Base-by-base conservation (phyloP, 1,139 yeast species). In the Sugiyamaella neomexicana region DNA sequence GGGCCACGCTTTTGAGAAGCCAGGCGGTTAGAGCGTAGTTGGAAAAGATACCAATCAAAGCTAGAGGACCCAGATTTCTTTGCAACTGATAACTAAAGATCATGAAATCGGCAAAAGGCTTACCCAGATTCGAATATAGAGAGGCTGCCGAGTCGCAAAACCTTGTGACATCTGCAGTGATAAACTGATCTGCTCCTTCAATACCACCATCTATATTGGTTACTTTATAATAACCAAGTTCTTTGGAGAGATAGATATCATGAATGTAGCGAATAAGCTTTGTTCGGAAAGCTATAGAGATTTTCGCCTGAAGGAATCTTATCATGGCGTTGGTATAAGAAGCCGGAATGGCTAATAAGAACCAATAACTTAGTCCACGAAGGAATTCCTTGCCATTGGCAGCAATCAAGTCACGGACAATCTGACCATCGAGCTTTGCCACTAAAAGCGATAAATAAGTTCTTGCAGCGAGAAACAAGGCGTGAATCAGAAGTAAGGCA, bases 311-410 rank as follows among this genome's bases (percentile, higher is more conserved):
- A 64, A 91, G 74, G 66, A 82, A 89, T 66, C 86, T 88, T 67
- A 91, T 91, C 57, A 95, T 91, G 48, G 96, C 87, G 70, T 91
- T 91, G 20, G 97, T 88, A 68, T 89, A 91, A 1, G 95, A 85
- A 0, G 97, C 96, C 1, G 97, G 98, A 61, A 90, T 83, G 0
- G 97, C 97, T 67, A 91, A 83, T 59, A 88, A 73, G 57, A 91
- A 79, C 97, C 97, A 91, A 69, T 87, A 86, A 10, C 82, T 79
- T 69, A 91, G 75, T 66, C 91, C 97, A 60, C 89, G 76, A 43
- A 84, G 68, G 64, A 91, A 90, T 57, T 85, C 85, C 61, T 76
- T 80, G 6, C 93, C 90, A 62, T 86, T 83, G 13, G 90, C 91
- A 34, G 91, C 86, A 64, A 91, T 89, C 67, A 91, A 80, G 69